Conservation (phyloP, 192 early-diverging fungal genomes). For the Backusella mclennaniae region DNA sequence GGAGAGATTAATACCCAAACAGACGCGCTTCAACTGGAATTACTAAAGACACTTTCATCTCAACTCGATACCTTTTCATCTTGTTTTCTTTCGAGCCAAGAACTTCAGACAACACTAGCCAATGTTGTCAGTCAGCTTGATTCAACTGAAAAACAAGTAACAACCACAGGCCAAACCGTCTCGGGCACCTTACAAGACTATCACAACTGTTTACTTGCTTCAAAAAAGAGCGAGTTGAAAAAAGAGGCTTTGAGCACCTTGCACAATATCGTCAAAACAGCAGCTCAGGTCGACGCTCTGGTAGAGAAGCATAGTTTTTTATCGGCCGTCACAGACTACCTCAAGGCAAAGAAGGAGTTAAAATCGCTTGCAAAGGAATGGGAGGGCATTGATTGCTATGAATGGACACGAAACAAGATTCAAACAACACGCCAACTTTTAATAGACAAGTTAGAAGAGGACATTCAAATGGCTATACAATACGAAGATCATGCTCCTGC, state of each 20-base stretch:
- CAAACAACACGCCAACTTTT: background rate
- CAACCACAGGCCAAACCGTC: background rate
- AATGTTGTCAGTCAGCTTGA: background rate
- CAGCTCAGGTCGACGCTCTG: background rate
- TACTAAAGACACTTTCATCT: background rate
- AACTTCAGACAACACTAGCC: background rate
- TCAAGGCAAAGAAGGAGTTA: background rate
- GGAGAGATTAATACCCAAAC: background rate
- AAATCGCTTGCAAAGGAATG: background rate
- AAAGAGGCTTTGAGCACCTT: background rate
- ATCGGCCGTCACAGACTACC: background rate
- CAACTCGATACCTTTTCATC: slow-evolving; percentile 14
- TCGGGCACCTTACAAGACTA: background rate
- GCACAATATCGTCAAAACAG: background rate
- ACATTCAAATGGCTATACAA: background rate
- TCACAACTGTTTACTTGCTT: background rate
- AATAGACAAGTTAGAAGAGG: background rate
- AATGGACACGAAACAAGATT: background rate
- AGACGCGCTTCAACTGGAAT: slow-evolving; percentile 14
- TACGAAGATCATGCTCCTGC: background rate
- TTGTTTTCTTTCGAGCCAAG: background rate
- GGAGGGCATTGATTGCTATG: background rate
- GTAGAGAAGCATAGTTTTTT: background rate
- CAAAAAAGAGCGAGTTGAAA: background rate
- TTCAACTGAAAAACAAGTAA: background rate